Percentiles rank a stretch among this genome's conserved stretches.
phyloP scores from a whole-genome alignment of 192 early-diverging fungal genomes.

The Linnemannia zychae region DNA sequence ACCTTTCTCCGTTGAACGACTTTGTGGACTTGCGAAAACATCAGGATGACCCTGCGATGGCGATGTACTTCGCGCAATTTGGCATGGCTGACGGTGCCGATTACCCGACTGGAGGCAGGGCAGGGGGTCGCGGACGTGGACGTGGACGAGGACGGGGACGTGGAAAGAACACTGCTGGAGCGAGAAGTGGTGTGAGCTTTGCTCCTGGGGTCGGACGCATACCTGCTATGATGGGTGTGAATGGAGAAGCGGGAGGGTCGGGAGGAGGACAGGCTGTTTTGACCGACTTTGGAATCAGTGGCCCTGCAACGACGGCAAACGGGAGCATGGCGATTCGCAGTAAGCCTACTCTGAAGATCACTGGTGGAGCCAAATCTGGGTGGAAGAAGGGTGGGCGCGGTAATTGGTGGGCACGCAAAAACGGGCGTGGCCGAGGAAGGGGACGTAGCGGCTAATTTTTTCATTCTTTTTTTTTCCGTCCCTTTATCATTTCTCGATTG shows the following conservation, averaged over 20 bases:
- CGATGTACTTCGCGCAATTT: constrained; percentile 56
- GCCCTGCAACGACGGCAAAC: constrained; percentile 25
- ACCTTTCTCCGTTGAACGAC: constrained; percentile 34
- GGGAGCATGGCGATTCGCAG: constrained; percentile 45
- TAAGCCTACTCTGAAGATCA: constrained; percentile 25
- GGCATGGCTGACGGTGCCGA: constrained; percentile 7
- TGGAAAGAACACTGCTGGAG: neutral
- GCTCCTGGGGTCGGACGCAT: constrained; percentile 28
- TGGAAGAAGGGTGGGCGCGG: neutral
- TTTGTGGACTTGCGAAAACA: constrained; percentile 42
- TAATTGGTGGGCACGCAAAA: neutral
- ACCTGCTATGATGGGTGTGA: neutral
- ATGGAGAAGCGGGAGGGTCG: neutral
- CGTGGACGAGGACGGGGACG: constrained; percentile 18
- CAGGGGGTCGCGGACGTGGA: constrained; percentile 15
- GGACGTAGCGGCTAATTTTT: constrained; percentile 13
- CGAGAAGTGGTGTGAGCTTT: constrained; percentile 16
- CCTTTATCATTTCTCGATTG: neutral
- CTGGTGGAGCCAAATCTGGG: neutral
- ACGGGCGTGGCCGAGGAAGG: constrained; percentile 11
- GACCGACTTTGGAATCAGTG: constrained; percentile 12
- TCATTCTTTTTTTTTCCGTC: neutral
- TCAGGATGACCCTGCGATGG: constrained; percentile 37
- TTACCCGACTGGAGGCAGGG: neutral
- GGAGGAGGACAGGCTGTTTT: constrained; percentile 1